Evolutionary conservation across 148 eudicot genomes (phyloP).

Genomic region (Silene conica): DNA sequence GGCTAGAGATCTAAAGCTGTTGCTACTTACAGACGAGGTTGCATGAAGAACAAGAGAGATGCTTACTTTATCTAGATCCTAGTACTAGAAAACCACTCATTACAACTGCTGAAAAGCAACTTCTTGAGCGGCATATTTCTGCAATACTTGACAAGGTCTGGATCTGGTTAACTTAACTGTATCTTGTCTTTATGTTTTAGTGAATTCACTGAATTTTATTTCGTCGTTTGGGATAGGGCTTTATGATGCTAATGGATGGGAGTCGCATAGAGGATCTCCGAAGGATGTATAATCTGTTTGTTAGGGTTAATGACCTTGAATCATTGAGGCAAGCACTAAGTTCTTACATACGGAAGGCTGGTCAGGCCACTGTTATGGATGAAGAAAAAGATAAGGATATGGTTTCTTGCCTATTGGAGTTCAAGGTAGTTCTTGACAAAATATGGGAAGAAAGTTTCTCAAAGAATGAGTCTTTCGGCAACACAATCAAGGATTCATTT

Average conservation of each 20-base stretch:
- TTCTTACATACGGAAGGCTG: conserved; percentile 73
- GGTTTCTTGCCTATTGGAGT: conserved; percentile 84
- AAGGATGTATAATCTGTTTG: conserved; percentile 70
- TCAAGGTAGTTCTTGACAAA: conserved; percentile 72
- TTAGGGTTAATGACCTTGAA: conserved; percentile 80
- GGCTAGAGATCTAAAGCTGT: conserved; percentile 20
- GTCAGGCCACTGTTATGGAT: conserved; percentile 81
- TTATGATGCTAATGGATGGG: conserved; percentile 77
- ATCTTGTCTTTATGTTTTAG: not conserved
- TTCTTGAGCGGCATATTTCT: conserved; percentile 80
- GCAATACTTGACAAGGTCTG: conserved; percentile 87
- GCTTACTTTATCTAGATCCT: conserved; percentile 74
- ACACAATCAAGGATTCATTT: conserved; percentile 90
- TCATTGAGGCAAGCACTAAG: conserved; percentile 67
- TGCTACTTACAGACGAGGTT: conserved; percentile 61
- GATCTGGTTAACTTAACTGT: not conserved
- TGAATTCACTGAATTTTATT: conserved; percentile 13
- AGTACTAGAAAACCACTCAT: conserved; percentile 86
- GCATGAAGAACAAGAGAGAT: conserved; percentile 95
- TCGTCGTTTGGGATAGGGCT: conserved; percentile 51
- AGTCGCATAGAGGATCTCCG: conserved; percentile 81
- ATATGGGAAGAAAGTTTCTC: conserved; percentile 94
- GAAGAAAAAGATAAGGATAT: conserved; percentile 97
- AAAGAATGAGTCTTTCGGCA: conserved; percentile 81
- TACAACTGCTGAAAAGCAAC: conserved; percentile 80